phyloP scores from a whole-genome alignment of 768 basidiomycete species.

The Tremella fuciformis region DNA sequence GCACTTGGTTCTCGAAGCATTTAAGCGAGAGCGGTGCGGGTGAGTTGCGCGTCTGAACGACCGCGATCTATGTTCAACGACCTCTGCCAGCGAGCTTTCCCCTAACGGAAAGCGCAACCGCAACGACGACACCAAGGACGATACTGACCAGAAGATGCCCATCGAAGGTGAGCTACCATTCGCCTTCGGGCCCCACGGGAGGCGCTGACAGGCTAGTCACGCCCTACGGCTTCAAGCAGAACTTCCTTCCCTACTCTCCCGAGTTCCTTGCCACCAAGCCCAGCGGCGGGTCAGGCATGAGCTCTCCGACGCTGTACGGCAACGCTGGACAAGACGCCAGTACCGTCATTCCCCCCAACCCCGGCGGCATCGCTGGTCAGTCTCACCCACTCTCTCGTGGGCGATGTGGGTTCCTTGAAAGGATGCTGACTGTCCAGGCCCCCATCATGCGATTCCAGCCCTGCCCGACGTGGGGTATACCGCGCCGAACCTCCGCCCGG shows the following conservation, averaged over 20 bases:
- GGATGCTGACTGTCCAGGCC: conserved; percentile 24
- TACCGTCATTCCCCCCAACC: conserved; percentile 33
- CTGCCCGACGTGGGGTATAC: conserved; percentile 44
- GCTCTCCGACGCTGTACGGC: conserved; percentile 6
- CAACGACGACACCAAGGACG: no score
- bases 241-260: no score
- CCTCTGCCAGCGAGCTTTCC: neutral
- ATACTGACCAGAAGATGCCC: conserved; percentile 20
- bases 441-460: conserved; percentile 38
- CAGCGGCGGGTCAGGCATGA: conserved; percentile 6
- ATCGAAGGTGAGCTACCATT: conserved; percentile 30
- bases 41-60: neutral
- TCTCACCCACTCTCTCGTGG: neutral
- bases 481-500: conserved; percentile 25
- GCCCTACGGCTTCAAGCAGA: no score
- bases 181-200: neutral
- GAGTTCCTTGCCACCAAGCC: no score
- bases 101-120: neutral
- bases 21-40: neutral
- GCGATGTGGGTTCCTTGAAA: neutral
- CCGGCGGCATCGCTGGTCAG: conserved; percentile 40
- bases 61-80: neutral
- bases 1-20: neutral
- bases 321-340: conserved; percentile 25
- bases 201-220: neutral